Evolutionary conservation across 768 basidiomycete species (phyloP).

Genomic region (Leucogyrophana mollusca): DNA sequence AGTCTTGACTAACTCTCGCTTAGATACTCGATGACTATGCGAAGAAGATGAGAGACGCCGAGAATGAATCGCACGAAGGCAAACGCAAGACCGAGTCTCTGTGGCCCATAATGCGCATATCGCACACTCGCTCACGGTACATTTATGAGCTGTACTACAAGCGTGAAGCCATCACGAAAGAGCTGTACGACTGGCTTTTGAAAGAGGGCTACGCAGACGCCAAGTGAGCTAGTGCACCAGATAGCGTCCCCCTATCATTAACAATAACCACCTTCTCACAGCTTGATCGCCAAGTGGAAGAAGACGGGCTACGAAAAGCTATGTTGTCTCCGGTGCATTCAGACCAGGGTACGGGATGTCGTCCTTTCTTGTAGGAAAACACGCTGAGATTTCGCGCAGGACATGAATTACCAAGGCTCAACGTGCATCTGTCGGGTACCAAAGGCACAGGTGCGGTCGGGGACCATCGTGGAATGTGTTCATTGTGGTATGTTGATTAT

Average conservation of each 20-base stretch:
- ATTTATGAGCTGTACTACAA: conserved; percentile 99
- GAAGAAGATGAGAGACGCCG: conserved; percentile 98
- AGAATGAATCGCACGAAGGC: conserved; percentile 98
- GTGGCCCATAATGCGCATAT: conserved; percentile 99
- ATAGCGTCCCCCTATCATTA: too few species aligned
- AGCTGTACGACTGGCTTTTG: conserved; percentile 96
- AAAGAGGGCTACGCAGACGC: conserved; percentile 97
- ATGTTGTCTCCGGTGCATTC: conserved; percentile 95
- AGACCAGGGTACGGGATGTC: conserved; percentile 64
- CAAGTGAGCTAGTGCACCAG: conserved; percentile 62
- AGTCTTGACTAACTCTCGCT: conserved; percentile 6
- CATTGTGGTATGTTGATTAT: conserved; percentile 78
- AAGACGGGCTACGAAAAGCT: conserved; percentile 98
- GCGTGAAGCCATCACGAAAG: conserved; percentile 89
- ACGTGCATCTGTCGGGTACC: conserved; percentile 98
- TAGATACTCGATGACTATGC: conserved; percentile 98
- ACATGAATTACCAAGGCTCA: conserved; percentile 99
- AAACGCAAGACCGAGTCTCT: conserved; percentile 91
- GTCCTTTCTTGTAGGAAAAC: conserved; percentile 2
- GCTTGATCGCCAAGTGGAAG: conserved; percentile 99
- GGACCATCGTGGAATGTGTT: conserved; percentile 93
- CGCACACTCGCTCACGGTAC: conserved; percentile 93
- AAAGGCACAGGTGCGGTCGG: conserved; percentile 86
- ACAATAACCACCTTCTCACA: conserved; percentile 30
- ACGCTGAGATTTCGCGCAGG: conserved; percentile 44